Conservation (phyloP, 495 filamentous ascomycete genomes). For the Niebla homalea region DNA sequence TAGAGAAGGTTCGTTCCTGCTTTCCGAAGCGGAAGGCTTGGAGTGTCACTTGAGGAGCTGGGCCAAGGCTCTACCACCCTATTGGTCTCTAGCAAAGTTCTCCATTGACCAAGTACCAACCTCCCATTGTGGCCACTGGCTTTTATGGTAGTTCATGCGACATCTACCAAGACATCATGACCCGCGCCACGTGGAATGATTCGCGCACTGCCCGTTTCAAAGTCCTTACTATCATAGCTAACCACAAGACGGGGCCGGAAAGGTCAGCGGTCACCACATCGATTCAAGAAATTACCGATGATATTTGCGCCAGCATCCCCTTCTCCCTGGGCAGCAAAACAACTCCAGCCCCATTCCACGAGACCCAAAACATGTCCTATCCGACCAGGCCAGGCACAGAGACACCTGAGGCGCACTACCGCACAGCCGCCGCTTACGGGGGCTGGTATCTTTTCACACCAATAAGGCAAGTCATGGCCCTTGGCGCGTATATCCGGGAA, state of each 20-base stretch:
- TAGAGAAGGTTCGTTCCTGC: no score
- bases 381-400: conserved; percentile 1
- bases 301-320: conserved; percentile 8
- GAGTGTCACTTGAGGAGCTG: conserved; percentile 1
- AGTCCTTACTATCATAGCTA: conserved; percentile 4
- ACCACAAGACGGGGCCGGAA: neutral
- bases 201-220: conserved; percentile 9
- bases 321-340: conserved; percentile 8
- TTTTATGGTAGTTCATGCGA: conserved; percentile 9
- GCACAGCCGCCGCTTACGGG: conserved; percentile 8
- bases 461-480: conserved; percentile 3
- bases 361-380: conserved; percentile 2
- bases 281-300: conserved; percentile 7
- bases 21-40: conserved; percentile 2
- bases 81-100: conserved; percentile 7
- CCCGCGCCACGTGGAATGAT: conserved; percentile 12
- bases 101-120: neutral
- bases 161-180: conserved; percentile 8
- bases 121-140: conserved; percentile 6
- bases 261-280: neutral
- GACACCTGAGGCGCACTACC: conserved; percentile 7
- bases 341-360: conserved; percentile 2
- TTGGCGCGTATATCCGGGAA: conserved; percentile 1
- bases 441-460: conserved; percentile 23
- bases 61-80: neutral